These are phyloP conservation scores for Calonectria pseudoreteaudii DNA, from an alignment of 2,329 filamentous ascomycete species.

Conservation along the genomic window DNA sequence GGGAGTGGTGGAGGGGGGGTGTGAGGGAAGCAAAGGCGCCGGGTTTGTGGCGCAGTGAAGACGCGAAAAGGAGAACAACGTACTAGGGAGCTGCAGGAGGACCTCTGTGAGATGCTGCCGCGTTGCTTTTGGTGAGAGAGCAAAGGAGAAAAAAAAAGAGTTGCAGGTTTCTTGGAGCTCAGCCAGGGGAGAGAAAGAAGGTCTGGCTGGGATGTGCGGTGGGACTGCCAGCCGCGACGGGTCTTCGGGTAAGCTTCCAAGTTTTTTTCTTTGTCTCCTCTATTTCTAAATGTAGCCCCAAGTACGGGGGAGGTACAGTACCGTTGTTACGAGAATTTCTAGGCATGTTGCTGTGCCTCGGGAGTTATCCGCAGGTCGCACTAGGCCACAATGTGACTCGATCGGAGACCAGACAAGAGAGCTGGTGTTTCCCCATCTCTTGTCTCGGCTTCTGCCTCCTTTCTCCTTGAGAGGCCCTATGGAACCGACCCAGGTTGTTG, in stretches of 20 bases:
- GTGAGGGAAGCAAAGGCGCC: not conserved
- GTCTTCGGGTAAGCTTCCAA: constrained; percentile 19
- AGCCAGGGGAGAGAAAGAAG: not conserved
- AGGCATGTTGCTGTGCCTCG: not conserved
- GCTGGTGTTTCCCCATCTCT: not conserved
- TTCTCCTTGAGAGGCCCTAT: not conserved
- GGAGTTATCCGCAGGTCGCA: not conserved
- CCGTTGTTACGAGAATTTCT: not conserved
- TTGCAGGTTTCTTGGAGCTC: not conserved
- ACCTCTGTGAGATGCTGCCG: not conserved
- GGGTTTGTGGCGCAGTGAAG: not conserved
- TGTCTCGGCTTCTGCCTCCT: not conserved
- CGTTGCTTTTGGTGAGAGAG: not conserved
- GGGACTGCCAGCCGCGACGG: constrained; percentile 12
- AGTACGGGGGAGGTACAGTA: not conserved
- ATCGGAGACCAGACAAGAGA: not conserved
- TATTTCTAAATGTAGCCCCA: not conserved
- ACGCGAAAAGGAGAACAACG: not conserved
- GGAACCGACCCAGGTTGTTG: not conserved
- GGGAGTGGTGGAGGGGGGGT: constrained; percentile 4
- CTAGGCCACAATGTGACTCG: not conserved
- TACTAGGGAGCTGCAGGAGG: not conserved
- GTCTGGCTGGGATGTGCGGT: constrained; percentile 1
- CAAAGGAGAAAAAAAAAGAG: not conserved
- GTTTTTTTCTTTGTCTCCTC: not conserved